A percentile compares a stretch with the other conserved stretches of the same genome.
phyloP scores from a whole-genome alignment of 371 early-diverging fungal genomes.

The Zopfochytrium polystomum region DNA sequence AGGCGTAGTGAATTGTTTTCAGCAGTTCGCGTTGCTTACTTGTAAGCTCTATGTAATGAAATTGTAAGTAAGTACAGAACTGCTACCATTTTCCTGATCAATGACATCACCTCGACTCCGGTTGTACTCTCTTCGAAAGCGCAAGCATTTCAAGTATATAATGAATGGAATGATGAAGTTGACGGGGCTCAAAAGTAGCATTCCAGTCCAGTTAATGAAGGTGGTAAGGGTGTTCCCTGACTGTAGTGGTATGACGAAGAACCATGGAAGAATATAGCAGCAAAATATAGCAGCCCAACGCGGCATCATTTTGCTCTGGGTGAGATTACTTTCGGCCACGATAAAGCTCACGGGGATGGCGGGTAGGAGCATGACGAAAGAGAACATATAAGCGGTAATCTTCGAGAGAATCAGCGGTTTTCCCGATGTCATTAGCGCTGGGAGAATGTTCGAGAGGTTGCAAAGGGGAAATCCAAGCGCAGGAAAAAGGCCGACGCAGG shows the following conservation, averaged over 20 bases:
- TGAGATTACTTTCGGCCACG: conserved; percentile 66
- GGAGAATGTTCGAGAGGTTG: conserved; percentile 9
- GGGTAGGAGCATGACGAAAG: conserved; percentile 68
- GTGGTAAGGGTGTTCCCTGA: conserved; percentile 43
- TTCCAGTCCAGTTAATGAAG: conserved; percentile 55
- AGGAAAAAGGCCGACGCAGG: conserved; percentile 31
- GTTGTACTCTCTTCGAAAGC: conserved; percentile 45
- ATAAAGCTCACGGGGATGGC: conserved; percentile 75
- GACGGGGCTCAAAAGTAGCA: conserved; percentile 57
- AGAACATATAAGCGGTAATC: conserved; percentile 65
- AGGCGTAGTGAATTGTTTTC: conserved; percentile 18
- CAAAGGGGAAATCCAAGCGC: conserved; percentile 37
- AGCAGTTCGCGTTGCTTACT: conserved; percentile 18
- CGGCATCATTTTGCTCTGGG: conserved; percentile 43
- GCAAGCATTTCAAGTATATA: conserved; percentile 56
- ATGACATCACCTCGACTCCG: conserved; percentile 25
- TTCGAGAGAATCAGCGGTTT: conserved; percentile 44
- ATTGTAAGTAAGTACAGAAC: not conserved
- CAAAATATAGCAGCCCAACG: conserved; percentile 47
- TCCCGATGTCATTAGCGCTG: conserved; percentile 13
- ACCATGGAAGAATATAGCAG: conserved; percentile 67
- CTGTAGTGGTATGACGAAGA: conserved; percentile 57
- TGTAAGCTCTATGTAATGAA: conserved; percentile 1
- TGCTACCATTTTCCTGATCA: not conserved
- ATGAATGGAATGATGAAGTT: conserved; percentile 75